Evolutionary conservation across 495 filamentous ascomycete species (phyloP), one percentile per base, ranked within the genome.

Genomic region (Tuber microsphaerosporum): DNA sequence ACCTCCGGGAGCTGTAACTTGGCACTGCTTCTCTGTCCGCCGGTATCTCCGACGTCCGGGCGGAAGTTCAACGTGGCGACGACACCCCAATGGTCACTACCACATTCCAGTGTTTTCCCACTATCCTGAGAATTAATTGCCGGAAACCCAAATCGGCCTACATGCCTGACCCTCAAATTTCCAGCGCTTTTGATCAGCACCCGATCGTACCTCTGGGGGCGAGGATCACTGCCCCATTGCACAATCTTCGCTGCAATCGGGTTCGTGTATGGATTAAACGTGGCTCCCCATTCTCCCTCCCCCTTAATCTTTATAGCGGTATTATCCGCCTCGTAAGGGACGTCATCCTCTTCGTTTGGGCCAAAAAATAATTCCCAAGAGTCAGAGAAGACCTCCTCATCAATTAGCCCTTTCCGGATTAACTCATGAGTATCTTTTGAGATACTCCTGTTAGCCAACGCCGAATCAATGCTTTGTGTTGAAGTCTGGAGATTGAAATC

Each of bases 401-500:
- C 69, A 71, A 74, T 72, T 31, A 75, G 68, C 48, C 75, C 75
- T 34, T 20, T 80, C 5, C 56, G 72, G 42, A 70, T 41, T 14
- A 70, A 56, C 16, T 78, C 77, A 20, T 77, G 74, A 16, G 86
- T 85, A 56, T 83, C 77, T 5, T 77, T 70, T 0, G 85, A 86
- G 46, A 90, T 85, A 34, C 82, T 74, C 41, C 85, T 85, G 71
- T 81, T 85, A 51, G 83, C 84, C 34, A 87, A 70, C 14, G 87
- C 87, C 12, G 76, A 82, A n/a, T 87, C 81, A 72, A 89, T 86
- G 8, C 86, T 85, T 69, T 84, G 84, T 43, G 82, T 77, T 1
- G 88, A 90, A 9, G 87, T 88, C 8, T 85, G 82, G 26, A 89
- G 79, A 74, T 90, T 90, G 81, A 89, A 88, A 79, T 90, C 89